Percentiles rank a stretch among this genome's conserved stretches.
Evolutionary conservation across 768 basidiomycete genomes (phyloP).

Genomic region (Tylopilus plumbeoviolaceoides): DNA sequence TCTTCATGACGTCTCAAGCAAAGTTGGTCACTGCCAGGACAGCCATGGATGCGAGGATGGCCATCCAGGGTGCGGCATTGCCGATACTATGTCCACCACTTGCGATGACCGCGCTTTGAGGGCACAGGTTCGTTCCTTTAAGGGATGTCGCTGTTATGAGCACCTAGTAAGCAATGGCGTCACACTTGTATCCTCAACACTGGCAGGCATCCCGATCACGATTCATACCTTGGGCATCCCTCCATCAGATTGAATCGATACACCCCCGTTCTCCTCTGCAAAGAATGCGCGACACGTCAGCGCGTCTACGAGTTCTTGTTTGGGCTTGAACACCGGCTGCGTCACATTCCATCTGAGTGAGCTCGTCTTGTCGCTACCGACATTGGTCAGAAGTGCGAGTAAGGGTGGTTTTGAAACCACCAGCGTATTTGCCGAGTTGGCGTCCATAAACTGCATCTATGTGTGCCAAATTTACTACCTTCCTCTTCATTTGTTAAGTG

Average conservation of each 20-base stretch:
- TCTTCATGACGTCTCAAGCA: neutral
- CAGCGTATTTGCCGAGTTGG: slow-evolving; percentile 37
- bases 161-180: slow-evolving; percentile 21
- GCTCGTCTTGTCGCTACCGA: slow-evolving; percentile 37
- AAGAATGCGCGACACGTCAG: slow-evolving; percentile 42
- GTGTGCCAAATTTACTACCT: neutral
- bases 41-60: neutral
- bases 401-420: slow-evolving; percentile 54
- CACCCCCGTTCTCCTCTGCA: slow-evolving; percentile 39
- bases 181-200: neutral
- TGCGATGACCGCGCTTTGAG: slow-evolving; percentile 8
- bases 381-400: slow-evolving; percentile 53
- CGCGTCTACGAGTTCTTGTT: slow-evolving; percentile 48
- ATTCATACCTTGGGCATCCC: slow-evolving; percentile 45
- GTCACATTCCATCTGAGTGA: slow-evolving; percentile 41
- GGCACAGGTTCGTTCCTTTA: slow-evolving; percentile 17
- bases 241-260: slow-evolving; percentile 34
- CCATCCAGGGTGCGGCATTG: slow-evolving; percentile 7
- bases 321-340: slow-evolving; percentile 36
- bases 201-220: neutral
- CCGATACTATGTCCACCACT: neutral
- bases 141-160: slow-evolving; percentile 33
- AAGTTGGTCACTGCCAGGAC: slow-evolving; percentile 4
- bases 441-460: slow-evolving; percentile 44
- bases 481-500: neutral